A percentile compares a stretch with the other conserved stretches of the same genome.
These are phyloP conservation scores for Diaporthe capsici DNA, from an alignment of 2,329 filamentous ascomycete species.

Conservation along the genomic window DNA sequence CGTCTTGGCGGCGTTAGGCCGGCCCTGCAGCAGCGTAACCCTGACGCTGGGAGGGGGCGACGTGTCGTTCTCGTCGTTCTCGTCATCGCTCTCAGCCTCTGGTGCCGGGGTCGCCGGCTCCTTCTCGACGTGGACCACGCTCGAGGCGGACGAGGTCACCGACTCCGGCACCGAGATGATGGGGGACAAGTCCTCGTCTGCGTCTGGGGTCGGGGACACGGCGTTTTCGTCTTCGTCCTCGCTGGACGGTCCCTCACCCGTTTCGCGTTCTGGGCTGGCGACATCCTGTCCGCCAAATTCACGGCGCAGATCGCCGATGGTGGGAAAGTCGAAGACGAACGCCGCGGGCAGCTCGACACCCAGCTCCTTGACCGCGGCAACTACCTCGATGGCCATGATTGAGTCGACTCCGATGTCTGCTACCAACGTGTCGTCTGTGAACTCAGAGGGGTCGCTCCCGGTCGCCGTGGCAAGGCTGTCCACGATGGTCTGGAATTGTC, in stretches of 20 bases:
- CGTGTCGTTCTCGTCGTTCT: conserved; percentile 32
- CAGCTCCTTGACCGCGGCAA: conserved; percentile 45
- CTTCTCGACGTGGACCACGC: conserved; percentile 39
- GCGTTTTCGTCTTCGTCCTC: conserved; percentile 33
- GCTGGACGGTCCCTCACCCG: conserved; percentile 14
- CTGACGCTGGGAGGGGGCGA: conserved; percentile 42
- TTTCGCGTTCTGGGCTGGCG: background rate
- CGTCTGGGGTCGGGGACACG: conserved; percentile 1
- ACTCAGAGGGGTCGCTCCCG: conserved; percentile 43
- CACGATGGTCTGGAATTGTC: conserved; percentile 37
- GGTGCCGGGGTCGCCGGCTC: background rate
- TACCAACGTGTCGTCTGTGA: conserved; percentile 44
- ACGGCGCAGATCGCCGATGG: conserved; percentile 43
- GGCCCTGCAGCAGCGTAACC: conserved; percentile 48
- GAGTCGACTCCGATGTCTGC: conserved; percentile 48
- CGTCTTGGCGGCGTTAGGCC: conserved; percentile 38
- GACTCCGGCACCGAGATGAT: conserved; percentile 4
- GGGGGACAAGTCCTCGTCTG: conserved; percentile 5
- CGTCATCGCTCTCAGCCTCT: conserved; percentile 4
- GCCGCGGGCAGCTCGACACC: conserved; percentile 43
- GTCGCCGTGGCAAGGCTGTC: conserved; percentile 45
- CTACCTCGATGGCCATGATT: conserved; percentile 48
- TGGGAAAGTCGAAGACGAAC: conserved; percentile 44
- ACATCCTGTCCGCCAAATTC: conserved; percentile 37
- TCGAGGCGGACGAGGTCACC: conserved; percentile 9